A percentile compares a stretch with the other conserved stretches of the same genome.
phyloP scores from a whole-genome alignment of 495 filamentous ascomycete genomes.

The Friedmanniomyces simplex region DNA sequence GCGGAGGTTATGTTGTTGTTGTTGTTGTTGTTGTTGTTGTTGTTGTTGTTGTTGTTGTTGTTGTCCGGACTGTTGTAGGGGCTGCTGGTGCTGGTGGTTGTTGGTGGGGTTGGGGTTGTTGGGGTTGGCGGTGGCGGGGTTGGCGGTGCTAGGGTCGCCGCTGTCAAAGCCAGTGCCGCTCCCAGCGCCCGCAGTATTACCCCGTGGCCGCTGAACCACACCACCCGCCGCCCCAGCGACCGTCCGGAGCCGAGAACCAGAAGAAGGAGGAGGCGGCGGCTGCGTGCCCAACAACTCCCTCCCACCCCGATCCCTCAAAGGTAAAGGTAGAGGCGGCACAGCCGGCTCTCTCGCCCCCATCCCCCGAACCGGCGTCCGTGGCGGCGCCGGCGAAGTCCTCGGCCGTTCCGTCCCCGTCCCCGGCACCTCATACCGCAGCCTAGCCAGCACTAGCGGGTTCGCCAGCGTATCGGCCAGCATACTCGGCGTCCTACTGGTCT shows the following conservation, averaged over 20 bases:
- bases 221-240: too few relatives aligned
- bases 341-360: not conserved
- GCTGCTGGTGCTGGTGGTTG: too few relatives aligned
- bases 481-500: constrained; percentile 13
- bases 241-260: too few relatives aligned
- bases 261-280: too few relatives aligned
- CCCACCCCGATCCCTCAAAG: not conserved
- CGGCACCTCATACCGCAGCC: not conserved
- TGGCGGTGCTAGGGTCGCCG: not conserved
- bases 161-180: not conserved
- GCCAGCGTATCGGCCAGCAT: constrained; percentile 17
- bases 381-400: constrained; percentile 13
- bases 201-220: not conserved
- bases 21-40: not conserved
- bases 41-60: not conserved
- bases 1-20: constrained; percentile 13
- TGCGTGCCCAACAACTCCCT: constrained; percentile 1
- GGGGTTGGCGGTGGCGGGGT: too few relatives aligned
- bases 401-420: not conserved
- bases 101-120: too few relatives aligned
- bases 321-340: not conserved
- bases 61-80: too few relatives aligned
- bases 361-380: constrained; percentile 1
- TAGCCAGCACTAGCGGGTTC: not conserved
- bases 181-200: not conserved